phyloP scores from a whole-genome alignment of 495 filamentous ascomycete genomes.

The Neohortaea acidophila region DNA sequence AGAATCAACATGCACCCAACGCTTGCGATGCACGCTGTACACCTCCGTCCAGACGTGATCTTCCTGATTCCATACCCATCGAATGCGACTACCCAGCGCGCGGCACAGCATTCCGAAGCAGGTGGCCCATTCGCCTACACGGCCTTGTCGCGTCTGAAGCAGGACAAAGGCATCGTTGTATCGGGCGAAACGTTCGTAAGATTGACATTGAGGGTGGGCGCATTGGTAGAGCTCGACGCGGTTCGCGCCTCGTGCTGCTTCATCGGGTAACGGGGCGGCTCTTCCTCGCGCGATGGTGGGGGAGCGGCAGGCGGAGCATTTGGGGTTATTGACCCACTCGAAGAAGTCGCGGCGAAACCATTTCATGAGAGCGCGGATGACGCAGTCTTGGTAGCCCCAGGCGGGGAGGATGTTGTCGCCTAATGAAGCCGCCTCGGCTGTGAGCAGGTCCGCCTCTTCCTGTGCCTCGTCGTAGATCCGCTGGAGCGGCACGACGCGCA shows the following conservation, averaged over 20 bases:
- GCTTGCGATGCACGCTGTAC: slow-evolving; percentile 81
- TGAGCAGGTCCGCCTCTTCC: slow-evolving; percentile 74
- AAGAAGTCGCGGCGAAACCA: slow-evolving; percentile 97
- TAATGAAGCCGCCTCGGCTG: slow-evolving; percentile 73
- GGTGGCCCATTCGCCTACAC: slow-evolving; percentile 93
- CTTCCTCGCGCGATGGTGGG: slow-evolving; percentile 72
- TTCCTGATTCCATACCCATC: slow-evolving; percentile 98
- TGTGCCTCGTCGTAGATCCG: slow-evolving; percentile 86
- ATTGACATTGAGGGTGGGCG: slow-evolving; percentile 49
- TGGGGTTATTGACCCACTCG: slow-evolving; percentile 88
- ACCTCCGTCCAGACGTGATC: slow-evolving; percentile 97
- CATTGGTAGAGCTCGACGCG: slow-evolving; percentile 84
- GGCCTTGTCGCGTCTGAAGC: slow-evolving; percentile 66
- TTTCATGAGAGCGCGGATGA: slow-evolving; percentile 76
- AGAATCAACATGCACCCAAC: slow-evolving; percentile 94
- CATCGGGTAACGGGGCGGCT: slow-evolving; percentile 72
- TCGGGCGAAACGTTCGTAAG: slow-evolving; percentile 78
- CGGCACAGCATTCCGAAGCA: slow-evolving; percentile 98
- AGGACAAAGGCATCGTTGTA: slow-evolving; percentile 94
- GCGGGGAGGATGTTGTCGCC: slow-evolving; percentile 61
- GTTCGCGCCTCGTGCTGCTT: slow-evolving; percentile 70
- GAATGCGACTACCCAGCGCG: slow-evolving; percentile 74
- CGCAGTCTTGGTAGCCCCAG: slow-evolving; percentile 98
- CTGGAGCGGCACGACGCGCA: slow-evolving; percentile 74
- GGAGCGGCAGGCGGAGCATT: slow-evolving; percentile 61